Percentiles rank a stretch among this genome's conserved stretches.
These are phyloP conservation scores for Ceriops tagal DNA, from an alignment of 345 rosid genomes.

Conservation along the genomic window DNA sequence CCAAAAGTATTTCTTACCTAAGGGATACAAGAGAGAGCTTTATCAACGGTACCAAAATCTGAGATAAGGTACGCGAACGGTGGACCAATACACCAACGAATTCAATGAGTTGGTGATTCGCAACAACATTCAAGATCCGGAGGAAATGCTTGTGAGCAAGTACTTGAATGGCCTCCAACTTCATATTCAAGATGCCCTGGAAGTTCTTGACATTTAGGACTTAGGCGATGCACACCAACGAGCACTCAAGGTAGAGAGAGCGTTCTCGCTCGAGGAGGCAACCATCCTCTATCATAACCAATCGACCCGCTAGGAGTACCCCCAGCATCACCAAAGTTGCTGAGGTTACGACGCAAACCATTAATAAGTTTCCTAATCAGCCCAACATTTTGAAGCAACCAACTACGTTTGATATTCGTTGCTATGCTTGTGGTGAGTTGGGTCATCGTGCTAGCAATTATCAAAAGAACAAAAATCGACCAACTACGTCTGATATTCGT, in stretches of 20 bases:
- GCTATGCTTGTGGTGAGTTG: too few relatives aligned
- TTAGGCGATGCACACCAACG: background rate
- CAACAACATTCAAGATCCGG: background rate
- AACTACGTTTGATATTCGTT: too few relatives aligned
- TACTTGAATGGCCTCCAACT: background rate
- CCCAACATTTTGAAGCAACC: background rate
- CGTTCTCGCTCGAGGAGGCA: too few relatives aligned
- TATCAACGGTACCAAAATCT: background rate
- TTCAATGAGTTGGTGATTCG: background rate
- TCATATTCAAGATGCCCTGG: background rate
- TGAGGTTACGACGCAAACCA: background rate
- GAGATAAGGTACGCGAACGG: background rate
- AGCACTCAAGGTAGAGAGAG: background rate
- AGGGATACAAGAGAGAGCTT: background rate
- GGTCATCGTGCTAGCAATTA: too few relatives aligned
- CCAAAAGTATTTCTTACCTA: background rate
- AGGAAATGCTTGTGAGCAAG: background rate
- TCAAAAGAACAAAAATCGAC: too few relatives aligned
- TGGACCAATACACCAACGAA: background rate
- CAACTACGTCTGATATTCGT: background rate
- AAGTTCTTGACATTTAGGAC: background rate
- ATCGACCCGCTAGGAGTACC: background rate
- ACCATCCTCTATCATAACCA: background rate
- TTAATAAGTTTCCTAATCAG: too few relatives aligned
- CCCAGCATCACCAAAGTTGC: background rate